Evolutionary conservation across 2,329 filamentous ascomycete genomes (phyloP), one percentile per base, ranked within the genome.

Genomic region (Stachybotrys chlorohalonatus): DNA sequence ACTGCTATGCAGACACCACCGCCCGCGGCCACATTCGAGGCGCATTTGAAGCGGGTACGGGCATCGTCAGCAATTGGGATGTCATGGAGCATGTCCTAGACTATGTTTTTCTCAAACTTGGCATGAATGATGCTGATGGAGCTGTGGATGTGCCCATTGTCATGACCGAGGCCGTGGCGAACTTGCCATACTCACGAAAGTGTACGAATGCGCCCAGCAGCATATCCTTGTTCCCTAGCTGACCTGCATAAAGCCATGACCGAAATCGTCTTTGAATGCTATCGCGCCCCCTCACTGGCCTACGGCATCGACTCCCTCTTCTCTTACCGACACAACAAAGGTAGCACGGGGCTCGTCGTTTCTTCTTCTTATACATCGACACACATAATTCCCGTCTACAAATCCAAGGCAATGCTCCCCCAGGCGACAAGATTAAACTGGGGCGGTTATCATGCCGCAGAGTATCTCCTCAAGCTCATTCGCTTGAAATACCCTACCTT

Each of bases 231-330:
- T 9, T 42, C 36, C 36, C 36, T 13, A 9, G 36, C 36, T 42
- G 36, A 42, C 36, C 36, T 24, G 36, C 36, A 53, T 55, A 53
- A 60, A 95, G 90, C 89, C 62, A 97, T 97, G 93, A 95, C 89
- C 48, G 94, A 99, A 67, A 93, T 97, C 54, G 77, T 99, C 11
- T 99, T 97, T 69, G 94, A 99, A 71, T 95, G 91, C 72, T 99
- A 99, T 70, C 83, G 84, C 56, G 92, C 89, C 11, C 93, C 94
- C 0, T 93, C 90, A 1, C 80, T 96, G 31, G 89, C 92, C 16
- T 96, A 94, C 71, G 94, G 94, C 52, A 92, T 99, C 73, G 94
- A 99, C 70, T 95, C 92, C 11, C 82, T 99, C 36, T 99, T 99
- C 74, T 95, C 93, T 17, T 99, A 96, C 75, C 81, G 86, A 58